Evolutionary conservation across 1,284 basidiomycete genomes (phyloP).

Genomic region (Microbotryum lychnidis-dioicae): DNA sequence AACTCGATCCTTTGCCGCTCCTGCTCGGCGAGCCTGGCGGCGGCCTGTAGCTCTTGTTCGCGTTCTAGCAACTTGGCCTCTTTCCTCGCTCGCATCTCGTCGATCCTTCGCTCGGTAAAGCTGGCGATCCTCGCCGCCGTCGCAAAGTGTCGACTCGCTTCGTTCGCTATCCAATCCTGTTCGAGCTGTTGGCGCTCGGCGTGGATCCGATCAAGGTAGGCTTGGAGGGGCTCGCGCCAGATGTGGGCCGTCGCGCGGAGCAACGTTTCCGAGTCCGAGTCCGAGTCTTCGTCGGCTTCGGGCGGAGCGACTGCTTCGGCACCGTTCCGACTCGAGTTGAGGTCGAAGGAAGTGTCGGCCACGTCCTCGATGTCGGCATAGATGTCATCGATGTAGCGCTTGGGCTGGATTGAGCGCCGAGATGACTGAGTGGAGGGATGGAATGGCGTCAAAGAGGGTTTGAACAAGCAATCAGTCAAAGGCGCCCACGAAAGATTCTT

Average conservation of each 20-base stretch:
- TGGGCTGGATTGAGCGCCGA: constrained; percentile 7
- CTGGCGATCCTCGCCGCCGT: constrained; percentile 19
- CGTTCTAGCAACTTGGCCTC: not conserved
- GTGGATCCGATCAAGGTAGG: constrained; percentile 18
- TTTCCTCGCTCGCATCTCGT: constrained; percentile 15
- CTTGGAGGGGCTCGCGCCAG: constrained; percentile 26
- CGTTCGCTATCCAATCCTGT: constrained; percentile 17
- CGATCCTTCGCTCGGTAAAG: constrained; percentile 14
- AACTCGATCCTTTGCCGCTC: constrained; percentile 10
- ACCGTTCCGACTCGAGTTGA: not conserved
- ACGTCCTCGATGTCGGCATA: constrained; percentile 5
- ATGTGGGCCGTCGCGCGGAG: constrained; percentile 27
- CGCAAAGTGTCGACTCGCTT: constrained; percentile 19
- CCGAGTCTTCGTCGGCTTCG: constrained; percentile 12
- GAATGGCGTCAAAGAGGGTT: no score
- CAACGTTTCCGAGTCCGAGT: constrained; percentile 25
- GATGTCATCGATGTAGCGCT: constrained; percentile 24
- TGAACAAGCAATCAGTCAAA: no score
- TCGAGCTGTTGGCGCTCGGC: constrained; percentile 17
- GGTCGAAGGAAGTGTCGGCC: constrained; percentile 11
- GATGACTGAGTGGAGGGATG: not conserved
- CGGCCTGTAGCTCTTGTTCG: not conserved
- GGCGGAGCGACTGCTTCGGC: not conserved
- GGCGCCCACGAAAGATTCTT: no score
- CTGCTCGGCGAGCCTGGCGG: not conserved